Percentiles rank a stretch among this genome's conserved stretches.
Evolutionary conservation across 2,329 filamentous ascomycete species (phyloP).

Genomic region (Cladosporium sp.): DNA sequence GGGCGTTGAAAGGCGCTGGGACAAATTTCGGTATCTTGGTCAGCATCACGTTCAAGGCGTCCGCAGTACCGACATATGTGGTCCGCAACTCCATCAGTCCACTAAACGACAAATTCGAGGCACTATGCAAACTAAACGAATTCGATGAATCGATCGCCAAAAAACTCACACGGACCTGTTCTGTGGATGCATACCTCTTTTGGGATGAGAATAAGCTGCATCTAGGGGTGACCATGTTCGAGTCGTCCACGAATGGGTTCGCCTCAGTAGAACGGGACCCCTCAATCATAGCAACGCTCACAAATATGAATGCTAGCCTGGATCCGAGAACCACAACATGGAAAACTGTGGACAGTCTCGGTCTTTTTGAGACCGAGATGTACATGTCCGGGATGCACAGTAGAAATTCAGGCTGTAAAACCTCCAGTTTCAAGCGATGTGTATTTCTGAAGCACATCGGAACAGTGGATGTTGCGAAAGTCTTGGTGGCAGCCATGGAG

Average conservation of each 20-base stretch:
- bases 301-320: conserved; percentile 17
- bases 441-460: conserved; percentile 54
- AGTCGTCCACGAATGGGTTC: conserved; percentile 32
- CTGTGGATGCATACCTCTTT: conserved; percentile 56
- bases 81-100: conserved; percentile 28
- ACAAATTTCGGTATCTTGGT: conserved; percentile 57
- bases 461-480: conserved; percentile 27
- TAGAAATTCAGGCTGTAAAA: conserved; percentile 56
- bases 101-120: conserved; percentile 28
- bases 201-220: conserved; percentile 42
- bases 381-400: conserved; percentile 59
- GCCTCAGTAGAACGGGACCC: neutral
- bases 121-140: conserved; percentile 33
- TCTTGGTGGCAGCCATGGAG: conserved; percentile 45
- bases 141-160: conserved; percentile 40
- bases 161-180: conserved; percentile 41
- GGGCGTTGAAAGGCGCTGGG: conserved; percentile 56
- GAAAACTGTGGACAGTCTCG: conserved; percentile 44
- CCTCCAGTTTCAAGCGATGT: conserved; percentile 62
- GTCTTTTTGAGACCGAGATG: conserved; percentile 57
- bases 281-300: neutral
- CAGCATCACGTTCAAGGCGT: conserved; percentile 50
- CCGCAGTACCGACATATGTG: conserved; percentile 38
- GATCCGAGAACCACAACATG: conserved; percentile 27
- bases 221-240: conserved; percentile 51